A percentile compares a stretch with the other conserved stretches of the same genome.
phyloP scores from a whole-genome alignment of 345 rosid genomes.

The Cochlearia excelsa region DNA sequence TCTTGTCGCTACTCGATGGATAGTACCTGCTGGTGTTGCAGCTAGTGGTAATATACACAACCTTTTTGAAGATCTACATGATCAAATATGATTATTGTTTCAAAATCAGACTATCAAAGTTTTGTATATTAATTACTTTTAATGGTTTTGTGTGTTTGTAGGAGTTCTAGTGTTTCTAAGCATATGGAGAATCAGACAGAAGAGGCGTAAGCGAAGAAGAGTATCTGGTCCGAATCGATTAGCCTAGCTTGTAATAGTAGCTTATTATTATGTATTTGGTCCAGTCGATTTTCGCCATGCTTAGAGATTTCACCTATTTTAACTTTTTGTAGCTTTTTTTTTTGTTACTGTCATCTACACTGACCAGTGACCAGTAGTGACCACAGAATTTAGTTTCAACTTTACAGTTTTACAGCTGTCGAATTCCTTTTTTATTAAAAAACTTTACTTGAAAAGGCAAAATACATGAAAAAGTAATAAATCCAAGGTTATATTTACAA shows the following conservation, averaged over 20 bases:
- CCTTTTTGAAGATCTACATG: slow-evolving; percentile 19
- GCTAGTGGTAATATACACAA: slow-evolving; percentile 52
- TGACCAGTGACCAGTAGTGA: too few species aligned
- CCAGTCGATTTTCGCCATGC: slow-evolving; percentile 16
- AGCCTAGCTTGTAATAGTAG: slow-evolving; percentile 26
- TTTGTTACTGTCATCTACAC: slow-evolving; percentile 12
- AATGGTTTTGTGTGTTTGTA: slow-evolving; percentile 31
- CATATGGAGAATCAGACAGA: slow-evolving; percentile 78
- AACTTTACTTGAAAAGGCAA: slow-evolving; percentile 1
- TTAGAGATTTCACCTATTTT: slow-evolving; percentile 16
- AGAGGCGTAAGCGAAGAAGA: slow-evolving; percentile 66
- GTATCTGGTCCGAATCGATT: slow-evolving; percentile 54
- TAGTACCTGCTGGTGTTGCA: slow-evolving; percentile 64
- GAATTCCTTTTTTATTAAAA: slow-evolving; percentile 10
- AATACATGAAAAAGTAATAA: too few species aligned
- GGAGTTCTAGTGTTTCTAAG: slow-evolving; percentile 64
- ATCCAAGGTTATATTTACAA: too few species aligned
- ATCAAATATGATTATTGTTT: not conserved
- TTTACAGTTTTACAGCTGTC: slow-evolving; percentile 3
- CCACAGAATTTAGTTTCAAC: slow-evolving; percentile 32
- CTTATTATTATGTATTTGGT: not conserved
- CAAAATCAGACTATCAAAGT: too few species aligned
- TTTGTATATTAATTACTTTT: too few species aligned
- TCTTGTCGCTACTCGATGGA: slow-evolving; percentile 71
- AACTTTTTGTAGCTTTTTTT: slow-evolving; percentile 9